Base-by-base conservation (phyloP, 225 moss, liverwort and hornwort genomes). In the Asterella californica region DNA sequence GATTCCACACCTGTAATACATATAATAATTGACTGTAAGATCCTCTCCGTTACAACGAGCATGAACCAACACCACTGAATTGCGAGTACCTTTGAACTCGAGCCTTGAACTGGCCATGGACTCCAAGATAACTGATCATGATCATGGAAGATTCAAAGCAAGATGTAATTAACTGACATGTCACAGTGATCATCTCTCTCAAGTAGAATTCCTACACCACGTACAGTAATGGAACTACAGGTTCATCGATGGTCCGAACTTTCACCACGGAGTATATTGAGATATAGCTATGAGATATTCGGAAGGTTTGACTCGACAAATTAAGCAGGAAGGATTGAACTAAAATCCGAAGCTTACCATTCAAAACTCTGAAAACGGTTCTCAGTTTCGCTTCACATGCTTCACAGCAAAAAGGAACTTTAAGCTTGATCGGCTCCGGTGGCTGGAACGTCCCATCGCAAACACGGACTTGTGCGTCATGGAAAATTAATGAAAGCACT, bases 1-100 rank as follows among this genome's bases (percentile, higher is more conserved):
- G 86, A 86, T 30, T 86, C 86, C 27, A 86, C 78, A 76, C 86
- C 86, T 86, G 83, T n/a, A 60, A 27, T n/a, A 22, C 22, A 38
- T 2, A 42, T 42, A 3, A 57, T 24, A 5, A 24, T 57, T 11
- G 24, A 11, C 46, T 21, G 25, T n/a, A 33, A 65, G 24, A 42
- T 71, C 3, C 11, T 21, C 9, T 27, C n/a, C 61, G n/a, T 61
- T 4, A 6, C 8, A 27, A 61, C 9, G 27, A 27, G n/a, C 61
- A 6, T 61, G 46, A 52, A 52, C 17, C 52, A 52, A 52, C 12
- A 42, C 52, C 52, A 1, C 52, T 1, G 12, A 52, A 52, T 52
- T 12, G 5, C 42, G 3, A 42, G 10, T 14, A 12, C 7, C 14
- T 6, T 48, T 48, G 12, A 17, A 52, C 17, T 52, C n/a, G n/a